Base-by-base conservation (phyloP, 805 yeast genomes). In the Pachysolen tannophilus region DNA sequence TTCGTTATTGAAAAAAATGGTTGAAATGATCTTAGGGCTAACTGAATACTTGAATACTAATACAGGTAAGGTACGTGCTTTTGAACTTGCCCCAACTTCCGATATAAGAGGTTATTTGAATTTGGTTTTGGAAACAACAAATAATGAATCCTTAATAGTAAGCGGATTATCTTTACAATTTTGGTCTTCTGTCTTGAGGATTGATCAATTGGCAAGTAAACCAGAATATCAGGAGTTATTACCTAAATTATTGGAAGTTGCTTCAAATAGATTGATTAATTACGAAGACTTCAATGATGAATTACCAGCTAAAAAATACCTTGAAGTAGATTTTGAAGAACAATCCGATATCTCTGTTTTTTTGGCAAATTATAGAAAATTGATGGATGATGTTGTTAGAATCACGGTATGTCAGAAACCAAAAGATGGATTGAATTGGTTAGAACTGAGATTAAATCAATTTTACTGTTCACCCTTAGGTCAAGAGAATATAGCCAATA, bases 111-210 rank as follows among this genome's bases (percentile, higher is more conserved):
- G 71, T 33, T 92, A 85, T 52, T 67, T 87, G 43, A 69, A 72
- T 37, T 67, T 92, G 16, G 86, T 92, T 5, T 62, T 92, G 29
- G 71, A 78, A 30, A 85, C 96, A 1, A 83, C 95, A 0, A 72
- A 68, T 47, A 92, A 86, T 50, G 82, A 85, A 18, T 83, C 95
- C 47, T 66, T 92, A 37, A 80, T 90, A n/a, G 79, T 90, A 3
- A 81, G 95, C 33, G 95, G 96, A 0, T 67, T 92, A 13, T 83
- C 96, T 0, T 60, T 92, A 34, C 95, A 87, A 53, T 82, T 92
- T 62, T 94, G 98, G 98, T 86, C 94, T 41, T 75, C 90, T 2
- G 75, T 90, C 45, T 61, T 94, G 34, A 70, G 99, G 48, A 74
- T 79, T 38, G 95, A 87, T 45, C 84, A 79, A 40, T 63, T 82